Evolutionary conservation across 1,284 basidiomycete species (phyloP), one percentile per base, ranked within the genome.

Genomic region (Cryptococcus sp.): DNA sequence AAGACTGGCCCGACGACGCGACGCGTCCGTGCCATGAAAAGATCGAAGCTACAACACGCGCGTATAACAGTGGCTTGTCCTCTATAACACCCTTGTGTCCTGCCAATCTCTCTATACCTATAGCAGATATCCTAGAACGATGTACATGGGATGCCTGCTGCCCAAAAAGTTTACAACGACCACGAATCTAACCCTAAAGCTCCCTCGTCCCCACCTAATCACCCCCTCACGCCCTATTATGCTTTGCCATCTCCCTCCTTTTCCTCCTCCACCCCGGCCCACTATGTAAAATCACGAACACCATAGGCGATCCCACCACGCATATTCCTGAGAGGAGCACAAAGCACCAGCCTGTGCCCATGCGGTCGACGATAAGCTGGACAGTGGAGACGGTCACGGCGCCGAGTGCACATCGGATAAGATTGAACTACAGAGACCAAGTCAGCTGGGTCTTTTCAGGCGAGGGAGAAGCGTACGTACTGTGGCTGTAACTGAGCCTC

Each of bases 341-440:
- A 42, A 67, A 71, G 33, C 65, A 61, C 65, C 65, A 71, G 11
- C 70, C 70, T 21, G 61, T 56, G 13, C 66, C 65, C 24, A 71
- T 58, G 7, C 56, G 50, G n/a, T 59, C 52, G 28, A 65, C 63
- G 28, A 75, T 57, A 13, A 68, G 55, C 51, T 72, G 65, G 24
- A 70, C 62, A 9, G 62, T 62, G 9, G 61, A 63, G 4, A 65
- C 62, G 3, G 51, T 52, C 13, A 55, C 68, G 2, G 73, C 73
- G n/a, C 66, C 71, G n/a, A 70, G 36, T 3, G 71, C 59, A 51
- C 71, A 75, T 21, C 71, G 65, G 6, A 67, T 61, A 21, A 73
- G 60, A 53, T 73, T 71, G 60, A 71, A 71, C 70, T 71, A 42
- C 12, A 38, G 1, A 1, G 1, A 1, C 12, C 2, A 18, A 3